A percentile compares a stretch with the other conserved stretches of the same genome.
Evolutionary conservation across 352 stramenopile species (phyloP).

Genomic region (Globisporangium camurandrum): DNA sequence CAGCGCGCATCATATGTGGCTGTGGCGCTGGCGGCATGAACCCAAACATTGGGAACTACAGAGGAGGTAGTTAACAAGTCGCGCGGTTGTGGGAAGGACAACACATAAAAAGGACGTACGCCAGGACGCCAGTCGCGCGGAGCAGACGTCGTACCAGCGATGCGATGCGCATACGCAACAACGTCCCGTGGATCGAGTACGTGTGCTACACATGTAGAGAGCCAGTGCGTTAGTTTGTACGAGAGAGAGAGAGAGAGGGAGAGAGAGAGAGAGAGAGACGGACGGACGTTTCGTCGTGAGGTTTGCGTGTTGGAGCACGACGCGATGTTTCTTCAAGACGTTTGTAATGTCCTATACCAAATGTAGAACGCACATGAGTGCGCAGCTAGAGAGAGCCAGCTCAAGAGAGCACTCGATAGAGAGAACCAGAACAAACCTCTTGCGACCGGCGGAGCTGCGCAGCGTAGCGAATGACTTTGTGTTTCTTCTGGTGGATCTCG

Average conservation of each 20-base stretch:
- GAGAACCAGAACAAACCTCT: constrained; percentile 32
- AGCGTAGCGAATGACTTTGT: constrained; percentile 61
- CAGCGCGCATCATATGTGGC: constrained; percentile 80
- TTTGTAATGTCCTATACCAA: constrained; percentile 39
- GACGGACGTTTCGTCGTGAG: constrained; percentile 39
- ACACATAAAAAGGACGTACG: constrained; percentile 37
- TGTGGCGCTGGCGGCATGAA: constrained; percentile 81
- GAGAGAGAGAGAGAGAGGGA: background rate
- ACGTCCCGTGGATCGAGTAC: constrained; percentile 60
- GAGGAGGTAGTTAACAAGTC: background rate
- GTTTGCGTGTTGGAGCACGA: constrained; percentile 48
- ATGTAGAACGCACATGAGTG: no score
- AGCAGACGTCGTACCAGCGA: constrained; percentile 69
- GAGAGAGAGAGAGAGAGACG: background rate
- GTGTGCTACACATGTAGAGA: constrained; percentile 16
- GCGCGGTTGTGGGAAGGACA: no score
- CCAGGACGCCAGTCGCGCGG: constrained; percentile 69
- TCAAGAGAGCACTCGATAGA: no score
- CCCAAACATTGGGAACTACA: constrained; percentile 79
- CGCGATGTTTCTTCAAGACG: constrained; percentile 62
- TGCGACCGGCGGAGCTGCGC: constrained; percentile 56
- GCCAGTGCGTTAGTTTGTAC: background rate
- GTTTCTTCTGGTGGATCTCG: constrained; percentile 63
- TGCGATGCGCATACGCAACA: constrained; percentile 75
- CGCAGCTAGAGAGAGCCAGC: no score